Conservation (phyloP, 2,329 filamentous ascomycete genomes). For the Aspergillus fumigatus region DNA sequence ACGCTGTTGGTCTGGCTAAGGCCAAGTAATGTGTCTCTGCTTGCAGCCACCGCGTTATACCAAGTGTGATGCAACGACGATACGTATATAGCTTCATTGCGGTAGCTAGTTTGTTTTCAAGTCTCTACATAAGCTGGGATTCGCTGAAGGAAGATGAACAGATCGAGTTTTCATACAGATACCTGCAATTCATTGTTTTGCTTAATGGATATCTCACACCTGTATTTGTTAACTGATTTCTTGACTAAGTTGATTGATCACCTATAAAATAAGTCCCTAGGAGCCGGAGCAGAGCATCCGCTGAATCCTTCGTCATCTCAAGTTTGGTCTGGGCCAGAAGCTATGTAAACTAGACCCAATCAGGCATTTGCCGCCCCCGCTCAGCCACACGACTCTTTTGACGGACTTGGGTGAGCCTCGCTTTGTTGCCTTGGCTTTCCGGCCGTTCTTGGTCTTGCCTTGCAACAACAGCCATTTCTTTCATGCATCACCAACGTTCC, state of each 20-base stretch:
- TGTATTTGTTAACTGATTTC: not conserved
- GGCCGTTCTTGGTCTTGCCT: not conserved
- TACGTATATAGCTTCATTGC: conserved; percentile 3
- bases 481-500: not conserved
- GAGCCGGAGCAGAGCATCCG: not conserved
- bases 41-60: not conserved
- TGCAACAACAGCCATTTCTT: not conserved
- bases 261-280: too few relatives aligned
- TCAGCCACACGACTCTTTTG: not conserved
- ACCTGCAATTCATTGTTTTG: not conserved
- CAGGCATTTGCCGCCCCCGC: not conserved
- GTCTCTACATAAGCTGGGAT: not conserved
- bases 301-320: not conserved
- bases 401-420: not conserved
- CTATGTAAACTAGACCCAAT: not conserved
- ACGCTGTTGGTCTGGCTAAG: conserved; percentile 82
- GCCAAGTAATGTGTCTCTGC: conserved; percentile 55
- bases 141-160: not conserved
- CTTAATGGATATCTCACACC: not conserved
- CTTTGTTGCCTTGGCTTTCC: not conserved
- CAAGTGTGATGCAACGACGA: not conserved
- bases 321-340: not conserved
- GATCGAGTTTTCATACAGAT: not conserved
- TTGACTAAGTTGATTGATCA: too few relatives aligned
- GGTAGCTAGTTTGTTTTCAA: not conserved